Base-by-base conservation (phyloP, 257 asterid genomes). In the Euphrasia confusa region DNA sequence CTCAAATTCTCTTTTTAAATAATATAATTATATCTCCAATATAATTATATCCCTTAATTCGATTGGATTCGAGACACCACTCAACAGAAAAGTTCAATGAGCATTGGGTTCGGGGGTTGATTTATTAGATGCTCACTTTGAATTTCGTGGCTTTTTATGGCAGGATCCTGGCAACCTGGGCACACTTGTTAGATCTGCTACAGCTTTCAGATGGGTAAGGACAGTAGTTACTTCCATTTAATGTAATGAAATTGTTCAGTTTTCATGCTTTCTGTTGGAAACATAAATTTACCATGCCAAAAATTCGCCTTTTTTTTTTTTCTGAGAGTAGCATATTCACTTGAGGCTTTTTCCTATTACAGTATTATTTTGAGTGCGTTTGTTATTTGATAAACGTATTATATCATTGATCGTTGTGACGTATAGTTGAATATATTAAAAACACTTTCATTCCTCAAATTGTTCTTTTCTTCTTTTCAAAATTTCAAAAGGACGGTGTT, bases 101-200 rank as follows among this genome's bases (percentile, higher is more conserved):
- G 64, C 37, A 44, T 28, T n/a, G 68, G 59, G 40, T 7, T 35
- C 40, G 40, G 49, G 26, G 64, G 65, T 53, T 58, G 17, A 54
- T 10, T 52, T 59, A 17, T 11, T 32, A 32, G 44, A 30, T 28
- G 27, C 14, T 40, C 60, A 37, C 13, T 61, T 26, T 60, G 37
- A 52, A 17, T 59, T 59, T 49, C 45, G 8, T 24, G 10, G 14
- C 30, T 69, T 70, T 66, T 57, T 59, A 66, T 57, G 68, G 77
- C 85, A 93, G 96, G 99, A 93, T 76, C 99, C 97, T 2, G 99
- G 97, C 65, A 89, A 93, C 69, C 90, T 93, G 49, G 99, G 97
- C 49, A 83, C 99, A 10, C 81, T 93, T 52, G 82, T 93, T 63
- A 77, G 99, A 74, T 81, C 97, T 26, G 97, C 97, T 15, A 78